These are phyloP conservation scores for Penicillium macrosclerotiorum DNA, from an alignment of 495 filamentous ascomycete genomes.

Conservation along the genomic window DNA sequence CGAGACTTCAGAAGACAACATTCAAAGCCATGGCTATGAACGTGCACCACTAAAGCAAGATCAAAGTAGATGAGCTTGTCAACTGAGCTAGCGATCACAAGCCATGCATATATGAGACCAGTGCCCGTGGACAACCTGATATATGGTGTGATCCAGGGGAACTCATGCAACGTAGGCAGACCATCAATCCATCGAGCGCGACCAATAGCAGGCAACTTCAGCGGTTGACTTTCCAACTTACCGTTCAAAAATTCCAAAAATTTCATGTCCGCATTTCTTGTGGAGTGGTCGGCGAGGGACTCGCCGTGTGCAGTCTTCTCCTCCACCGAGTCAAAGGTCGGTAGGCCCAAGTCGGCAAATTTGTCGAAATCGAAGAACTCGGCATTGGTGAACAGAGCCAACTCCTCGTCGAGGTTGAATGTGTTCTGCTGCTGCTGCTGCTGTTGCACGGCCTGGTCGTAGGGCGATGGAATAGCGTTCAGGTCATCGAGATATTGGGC, in stretches of 20 bases:
- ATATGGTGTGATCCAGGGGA: constrained; percentile 18
- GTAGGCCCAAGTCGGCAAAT: constrained; percentile 42
- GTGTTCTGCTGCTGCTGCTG: constrained; percentile 50
- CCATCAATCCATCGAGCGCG: constrained; percentile 11
- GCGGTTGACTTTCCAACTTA: constrained; percentile 26
- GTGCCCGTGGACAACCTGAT: constrained; percentile 2
- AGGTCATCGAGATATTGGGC: constrained; percentile 85
- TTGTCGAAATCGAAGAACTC: constrained; percentile 91
- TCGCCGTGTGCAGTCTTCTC: constrained; percentile 27
- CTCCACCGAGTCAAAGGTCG: constrained; percentile 35
- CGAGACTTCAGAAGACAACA: constrained; percentile 14
- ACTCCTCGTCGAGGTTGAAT: constrained; percentile 67
- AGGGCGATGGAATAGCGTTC: constrained; percentile 69
- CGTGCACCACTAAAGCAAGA: neutral
- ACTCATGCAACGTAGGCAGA: constrained; percentile 4
- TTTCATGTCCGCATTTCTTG: constrained; percentile 36
- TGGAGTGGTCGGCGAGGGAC: constrained; percentile 11
- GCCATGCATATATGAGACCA: constrained; percentile 4
- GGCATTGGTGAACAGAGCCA: constrained; percentile 89
- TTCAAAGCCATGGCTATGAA: constrained; percentile 11
- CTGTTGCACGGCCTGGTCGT: constrained; percentile 60
- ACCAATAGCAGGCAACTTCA: constrained; percentile 11
- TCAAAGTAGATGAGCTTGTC: neutral
- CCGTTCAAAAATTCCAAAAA: constrained; percentile 46
- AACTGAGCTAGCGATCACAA: neutral